Conservation (phyloP, 768 basidiomycete genomes). For the Trametopsis cervina region DNA sequence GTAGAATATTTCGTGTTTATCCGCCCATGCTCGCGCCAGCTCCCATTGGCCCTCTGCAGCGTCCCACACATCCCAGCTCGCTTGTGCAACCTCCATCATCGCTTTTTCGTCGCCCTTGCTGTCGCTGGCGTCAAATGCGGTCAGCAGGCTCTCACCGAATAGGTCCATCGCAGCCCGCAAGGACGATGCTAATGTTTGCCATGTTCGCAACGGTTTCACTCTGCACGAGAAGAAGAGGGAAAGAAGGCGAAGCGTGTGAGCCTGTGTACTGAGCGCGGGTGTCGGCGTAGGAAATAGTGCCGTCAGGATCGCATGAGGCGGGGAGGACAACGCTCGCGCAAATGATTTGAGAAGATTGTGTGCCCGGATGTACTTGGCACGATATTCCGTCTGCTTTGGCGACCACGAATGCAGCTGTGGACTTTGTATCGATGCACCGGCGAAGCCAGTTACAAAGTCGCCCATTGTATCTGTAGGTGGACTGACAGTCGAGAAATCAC, state of each 20-base stretch:
- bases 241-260: conserved; percentile 66
- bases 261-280: conserved; percentile 44
- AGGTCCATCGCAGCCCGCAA: conserved; percentile 78
- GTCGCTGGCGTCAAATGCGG: conserved; percentile 86
- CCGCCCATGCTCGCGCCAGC: conserved; percentile 91
- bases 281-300: conserved; percentile 17
- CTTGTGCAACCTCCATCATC: conserved; percentile 78
- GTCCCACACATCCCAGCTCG: conserved; percentile 81
- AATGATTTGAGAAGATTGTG: conserved; percentile 59
- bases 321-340: conserved; percentile 45
- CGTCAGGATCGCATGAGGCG: conserved; percentile 62
- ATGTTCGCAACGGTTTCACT: conserved; percentile 66
- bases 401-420: conserved; percentile 25
- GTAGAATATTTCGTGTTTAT: conserved; percentile 93
- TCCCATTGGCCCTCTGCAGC: conserved; percentile 64
- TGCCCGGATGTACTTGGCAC: conserved; percentile 58
- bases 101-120: conserved; percentile 57
- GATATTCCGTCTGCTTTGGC: conserved; percentile 31
- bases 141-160: conserved; percentile 82
- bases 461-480: conserved; percentile 37
- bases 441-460: conserved; percentile 37
- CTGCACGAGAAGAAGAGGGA: conserved; percentile 63
- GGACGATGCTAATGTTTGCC: conserved; percentile 53
- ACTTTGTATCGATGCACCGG: conserved; percentile 23
- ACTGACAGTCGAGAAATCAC: conserved; percentile 61